Base-by-base conservation (phyloP, 441 rosid genomes). In the Euphorbia corollata region DNA sequence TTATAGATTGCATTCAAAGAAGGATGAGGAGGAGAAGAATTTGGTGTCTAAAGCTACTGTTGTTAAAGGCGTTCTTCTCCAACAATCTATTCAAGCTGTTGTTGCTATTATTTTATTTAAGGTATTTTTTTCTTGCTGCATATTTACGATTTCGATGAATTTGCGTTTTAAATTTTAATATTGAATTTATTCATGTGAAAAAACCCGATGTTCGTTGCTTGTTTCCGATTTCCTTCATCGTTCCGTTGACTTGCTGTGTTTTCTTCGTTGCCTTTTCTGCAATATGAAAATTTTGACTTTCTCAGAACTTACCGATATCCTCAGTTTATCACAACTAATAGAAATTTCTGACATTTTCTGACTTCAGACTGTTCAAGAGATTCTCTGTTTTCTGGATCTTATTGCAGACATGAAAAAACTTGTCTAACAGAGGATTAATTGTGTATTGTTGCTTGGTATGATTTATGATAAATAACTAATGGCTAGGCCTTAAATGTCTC, bases 11-110 rank as follows among this genome's bases (percentile, higher is more conserved):
- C 98, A 89, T 55, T 71, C 90, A 0, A 86, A 80, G 77, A 75
- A 71, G 41, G 98, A 89, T 22, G 96, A 92, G 71, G 84, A 87
- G 63, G 84, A 80, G 75, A 92, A 87, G 79, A 92, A 92, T 77
- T 86, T 86, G 78, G 95, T 86, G 32, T 83, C 98, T 13, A 86
- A 87, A 69, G 47, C 41, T 2, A 65, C 82, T 19, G 98, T 92
- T 57, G 82, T 89, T 22, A 87, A 79, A 71, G 95, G 92, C 3
- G 92, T 92, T 78, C 83, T 92, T 74, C 84, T 87, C 68, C 95
- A 92, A 20, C 98, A 92, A 78, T 20, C 74, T 47, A 66, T 89
- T 63, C 96, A 92, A 77, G 96, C 93, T 65, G 50, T 83, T 53
- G 90, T 92, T 1, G 92, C 97, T n/a, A 82, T 85, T 73, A 23